Evolutionary conservation across 2,329 filamentous ascomycete species (phyloP), one percentile per base, ranked within the genome.

Genomic region (Cladophialophora psammophila): DNA sequence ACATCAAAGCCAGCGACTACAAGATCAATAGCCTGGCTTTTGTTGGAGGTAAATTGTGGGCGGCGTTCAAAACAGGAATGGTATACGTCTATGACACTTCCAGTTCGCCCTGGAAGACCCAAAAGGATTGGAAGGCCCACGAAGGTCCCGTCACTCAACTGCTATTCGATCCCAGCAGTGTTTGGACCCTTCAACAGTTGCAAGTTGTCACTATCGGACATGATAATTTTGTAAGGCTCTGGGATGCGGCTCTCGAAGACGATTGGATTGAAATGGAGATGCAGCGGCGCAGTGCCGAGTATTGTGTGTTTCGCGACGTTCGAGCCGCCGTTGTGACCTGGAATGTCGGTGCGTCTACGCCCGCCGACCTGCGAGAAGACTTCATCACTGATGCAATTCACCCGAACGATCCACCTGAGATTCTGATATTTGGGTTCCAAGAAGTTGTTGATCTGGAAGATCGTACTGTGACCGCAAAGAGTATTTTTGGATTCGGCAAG

Each of bases 401-500:
- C 70, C 87, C 86, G n/a, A 89, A 91, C 69, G 86, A 90, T 45
- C 88, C 91, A 7, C 93, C 95, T 0, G 95, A 98, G 73, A 93
- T 99, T 58, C 81, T 98, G 2, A 87, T 98, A 0, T 99, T 99
- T 82, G 94, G 94, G 1, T 99, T 99, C 78, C 95, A 99, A 78
- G 95, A 99, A 79, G 85, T 99, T n/a, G 95, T 99, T 3, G 95
- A 99, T 75, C 84, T 99, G 7, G 95, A 99, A 78, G 92, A 99
- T 80, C 98, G 98, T 81, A 96, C 94, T 72, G 91, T 96, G 59
- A 98, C 94, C 26, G 95, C 95, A n/a, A 97, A 95, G 80, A 93
- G 92, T 63, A 89, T 98, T 72, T 90, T 98, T 76, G 95, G 88
- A 74, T 86, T 86, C 67, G 84, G 83, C 73, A 87, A 94, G 75